phyloP scores from a whole-genome alignment of 768 basidiomycete genomes.

The Rhizopogon sp. region DNA sequence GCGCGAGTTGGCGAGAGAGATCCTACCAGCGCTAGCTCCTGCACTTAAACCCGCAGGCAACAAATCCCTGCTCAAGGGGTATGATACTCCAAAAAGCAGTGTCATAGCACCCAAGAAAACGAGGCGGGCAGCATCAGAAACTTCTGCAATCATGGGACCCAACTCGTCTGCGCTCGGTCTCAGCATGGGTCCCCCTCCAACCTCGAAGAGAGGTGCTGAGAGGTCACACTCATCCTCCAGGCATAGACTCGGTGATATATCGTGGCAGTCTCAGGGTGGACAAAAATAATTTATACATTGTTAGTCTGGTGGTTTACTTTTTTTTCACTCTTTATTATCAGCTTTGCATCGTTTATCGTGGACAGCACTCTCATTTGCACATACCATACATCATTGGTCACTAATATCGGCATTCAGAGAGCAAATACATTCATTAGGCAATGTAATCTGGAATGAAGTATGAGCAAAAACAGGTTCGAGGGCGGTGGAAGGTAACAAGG shows the following conservation, averaged over 20 bases:
- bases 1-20: conserved; percentile 82
- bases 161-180: conserved; percentile 15
- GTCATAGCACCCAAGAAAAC: conserved; percentile 59
- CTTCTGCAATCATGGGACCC: conserved; percentile 33
- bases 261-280: conserved; percentile 40
- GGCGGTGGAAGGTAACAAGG: background rate
- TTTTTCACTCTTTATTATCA: conserved; percentile 12
- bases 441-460: background rate
- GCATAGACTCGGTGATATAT: conserved; percentile 57
- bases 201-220: conserved; percentile 29
- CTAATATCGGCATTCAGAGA: conserved; percentile 19
- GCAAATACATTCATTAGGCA: conserved; percentile 3
- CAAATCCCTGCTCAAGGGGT: conserved; percentile 25
- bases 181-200: conserved; percentile 3
- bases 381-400: conserved; percentile 15
- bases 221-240: conserved; percentile 36
- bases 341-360: conserved; percentile 15
- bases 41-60: conserved; percentile 52
- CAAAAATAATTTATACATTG: conserved; percentile 19
- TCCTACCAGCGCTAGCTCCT: conserved; percentile 71
- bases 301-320: conserved; percentile 5
- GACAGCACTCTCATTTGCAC: conserved; percentile 28
- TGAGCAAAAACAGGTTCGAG: background rate
- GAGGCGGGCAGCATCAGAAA: conserved; percentile 69
- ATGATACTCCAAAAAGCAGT: conserved; percentile 33